Evolutionary conservation across 2,329 filamentous ascomycete species (phyloP).

Genomic region (Ophiosphaerella narmari): DNA sequence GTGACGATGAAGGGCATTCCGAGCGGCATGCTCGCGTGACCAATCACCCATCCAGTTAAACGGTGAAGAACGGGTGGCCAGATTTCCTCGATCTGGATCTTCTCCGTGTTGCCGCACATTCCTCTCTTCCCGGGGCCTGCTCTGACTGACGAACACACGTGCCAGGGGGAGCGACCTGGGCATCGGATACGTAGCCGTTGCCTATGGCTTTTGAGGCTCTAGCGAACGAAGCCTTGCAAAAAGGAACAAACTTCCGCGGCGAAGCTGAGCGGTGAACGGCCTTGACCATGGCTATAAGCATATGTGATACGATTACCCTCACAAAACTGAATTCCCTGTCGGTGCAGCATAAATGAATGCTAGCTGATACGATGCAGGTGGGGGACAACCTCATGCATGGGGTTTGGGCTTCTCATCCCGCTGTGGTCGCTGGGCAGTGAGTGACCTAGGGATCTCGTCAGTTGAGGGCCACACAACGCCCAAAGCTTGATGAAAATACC

Average conservation of each 20-base stretch:
- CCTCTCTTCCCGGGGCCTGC: conserved; percentile 18
- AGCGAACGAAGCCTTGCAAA: conserved; percentile 8
- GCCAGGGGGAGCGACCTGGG: conserved; percentile 13
- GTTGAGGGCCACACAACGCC: conserved; percentile 6
- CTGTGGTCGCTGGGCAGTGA: conserved; percentile 9
- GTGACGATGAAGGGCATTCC: conserved; percentile 30
- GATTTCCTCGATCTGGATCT: conserved; percentile 17
- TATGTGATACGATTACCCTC: conserved; percentile 42
- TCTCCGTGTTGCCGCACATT: conserved; percentile 16
- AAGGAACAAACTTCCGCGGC: conserved; percentile 1
- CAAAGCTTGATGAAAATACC: conserved; percentile 15
- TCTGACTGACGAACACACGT: conserved; percentile 15
- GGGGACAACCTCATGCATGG: conserved; percentile 21
- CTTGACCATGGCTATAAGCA: conserved; percentile 11
- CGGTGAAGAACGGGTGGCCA: conserved; percentile 18
- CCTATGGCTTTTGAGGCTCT: conserved; percentile 31
- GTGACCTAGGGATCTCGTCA: conserved; percentile 11
- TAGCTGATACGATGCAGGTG: conserved; percentile 25
- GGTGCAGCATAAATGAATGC: conserved; percentile 15
- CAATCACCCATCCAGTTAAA: conserved; percentile 13
- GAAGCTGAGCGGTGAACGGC: conserved; percentile 8
- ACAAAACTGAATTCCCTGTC: conserved; percentile 21
- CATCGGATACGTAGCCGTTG: conserved; percentile 12
- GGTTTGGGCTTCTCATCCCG: conserved; percentile 16
- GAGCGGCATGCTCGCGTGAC: conserved; percentile 28